Evolutionary conservation across 2,329 filamentous ascomycete species (phyloP).

Genomic region (Rhexocercosporidium sp.): DNA sequence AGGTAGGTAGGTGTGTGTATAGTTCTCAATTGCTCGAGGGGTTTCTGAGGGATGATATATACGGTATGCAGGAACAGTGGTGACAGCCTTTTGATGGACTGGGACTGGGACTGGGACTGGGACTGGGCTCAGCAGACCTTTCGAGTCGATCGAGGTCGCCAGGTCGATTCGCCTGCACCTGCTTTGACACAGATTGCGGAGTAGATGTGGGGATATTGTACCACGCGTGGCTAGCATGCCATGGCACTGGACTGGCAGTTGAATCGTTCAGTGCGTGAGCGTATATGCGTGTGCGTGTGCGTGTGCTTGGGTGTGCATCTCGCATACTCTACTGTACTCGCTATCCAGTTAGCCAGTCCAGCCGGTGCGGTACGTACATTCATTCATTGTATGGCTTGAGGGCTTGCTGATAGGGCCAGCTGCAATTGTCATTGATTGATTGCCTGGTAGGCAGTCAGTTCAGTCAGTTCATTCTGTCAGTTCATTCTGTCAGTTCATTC

Average conservation of each 20-base stretch:
- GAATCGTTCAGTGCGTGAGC: not conserved
- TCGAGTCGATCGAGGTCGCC: not conserved
- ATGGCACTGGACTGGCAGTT: not conserved
- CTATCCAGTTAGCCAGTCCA: not conserved
- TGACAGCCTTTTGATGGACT: not conserved
- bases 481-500: too few relatives aligned
- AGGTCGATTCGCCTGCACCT: not conserved
- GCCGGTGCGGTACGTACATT: not conserved
- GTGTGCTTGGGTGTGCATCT: not conserved
- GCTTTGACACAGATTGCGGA: slow-evolving; percentile 21
- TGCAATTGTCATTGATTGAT: not conserved
- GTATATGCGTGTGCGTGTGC: not conserved
- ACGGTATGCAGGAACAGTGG: not conserved
- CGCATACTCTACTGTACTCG: too few relatives aligned
- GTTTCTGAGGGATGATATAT: not conserved
- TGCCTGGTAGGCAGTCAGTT: too few relatives aligned
- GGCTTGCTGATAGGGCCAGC: not conserved
- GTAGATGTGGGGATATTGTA: slow-evolving; percentile 20
- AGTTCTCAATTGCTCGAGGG: not conserved
- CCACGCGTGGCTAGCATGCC: slow-evolving; percentile 22
- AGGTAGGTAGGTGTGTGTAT: not conserved
- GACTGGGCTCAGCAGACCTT: not conserved
- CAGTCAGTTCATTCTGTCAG: not conserved
- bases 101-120: too few relatives aligned
- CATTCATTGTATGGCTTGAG: not conserved